A percentile compares a stretch with the other conserved stretches of the same genome.
Conservation (phyloP, 2,329 filamentous ascomycete species). For the Karstenula rhodostoma region DNA sequence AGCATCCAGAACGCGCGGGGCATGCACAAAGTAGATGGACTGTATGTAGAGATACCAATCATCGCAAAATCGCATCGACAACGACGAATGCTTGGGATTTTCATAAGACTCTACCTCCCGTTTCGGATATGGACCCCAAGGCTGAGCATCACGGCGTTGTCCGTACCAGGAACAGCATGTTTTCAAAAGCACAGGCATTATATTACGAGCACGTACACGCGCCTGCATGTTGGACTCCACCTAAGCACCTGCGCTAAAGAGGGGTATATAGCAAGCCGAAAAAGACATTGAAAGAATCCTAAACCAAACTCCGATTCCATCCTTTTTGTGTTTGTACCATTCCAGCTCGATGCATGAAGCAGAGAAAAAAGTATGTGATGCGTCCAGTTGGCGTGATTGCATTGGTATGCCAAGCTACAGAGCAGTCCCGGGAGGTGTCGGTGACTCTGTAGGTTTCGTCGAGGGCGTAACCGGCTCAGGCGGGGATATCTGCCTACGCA, state of each 20-base stretch:
- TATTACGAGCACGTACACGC: neutral
- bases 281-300: neutral
- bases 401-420: neutral
- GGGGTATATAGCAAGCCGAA: constrained; percentile 13
- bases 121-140: too few species aligned
- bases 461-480: neutral
- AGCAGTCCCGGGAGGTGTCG: neutral
- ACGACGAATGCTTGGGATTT: too few species aligned
- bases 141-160: too few species aligned
- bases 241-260: constrained; percentile 1
- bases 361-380: neutral
- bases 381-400: neutral
- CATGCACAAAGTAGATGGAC: neutral
- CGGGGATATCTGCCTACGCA: too few species aligned
- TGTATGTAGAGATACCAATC: neutral
- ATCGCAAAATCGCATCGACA: too few species aligned
- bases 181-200: too few species aligned
- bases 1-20: neutral
- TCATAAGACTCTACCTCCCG: too few species aligned
- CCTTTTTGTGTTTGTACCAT: neutral
- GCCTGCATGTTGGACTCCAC: neutral
- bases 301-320: neutral
- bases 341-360: neutral
- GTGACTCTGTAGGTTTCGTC: neutral
- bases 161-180: too few species aligned